Percentiles rank a stretch among this genome's conserved stretches.
Conservation (phyloP, 176 grass and related monocot genomes). For the Bonia amplexicaulis region DNA sequence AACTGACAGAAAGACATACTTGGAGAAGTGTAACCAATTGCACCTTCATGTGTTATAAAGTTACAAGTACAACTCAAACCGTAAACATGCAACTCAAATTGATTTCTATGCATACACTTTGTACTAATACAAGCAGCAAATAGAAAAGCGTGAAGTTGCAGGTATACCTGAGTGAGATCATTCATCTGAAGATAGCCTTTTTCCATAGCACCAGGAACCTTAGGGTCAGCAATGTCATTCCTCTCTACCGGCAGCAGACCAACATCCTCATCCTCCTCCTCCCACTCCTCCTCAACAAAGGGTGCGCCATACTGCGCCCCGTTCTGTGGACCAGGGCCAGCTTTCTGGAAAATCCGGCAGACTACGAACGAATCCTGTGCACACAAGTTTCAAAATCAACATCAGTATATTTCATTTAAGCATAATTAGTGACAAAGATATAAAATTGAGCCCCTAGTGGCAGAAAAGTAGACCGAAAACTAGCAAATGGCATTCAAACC, state of each 20-base stretch:
- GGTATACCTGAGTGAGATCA: conserved; percentile 63
- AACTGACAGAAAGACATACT: background rate
- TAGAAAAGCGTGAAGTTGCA: background rate
- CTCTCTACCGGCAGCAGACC: conserved; percentile 40
- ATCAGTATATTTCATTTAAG: background rate
- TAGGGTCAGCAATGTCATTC: conserved; percentile 18
- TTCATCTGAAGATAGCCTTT: conserved; percentile 71
- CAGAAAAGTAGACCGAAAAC: background rate
- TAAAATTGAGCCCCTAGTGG: background rate
- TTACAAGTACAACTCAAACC: background rate
- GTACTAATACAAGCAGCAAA: background rate
- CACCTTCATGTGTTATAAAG: background rate
- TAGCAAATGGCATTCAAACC: background rate
- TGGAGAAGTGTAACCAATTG: background rate
- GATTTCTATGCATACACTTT: background rate
- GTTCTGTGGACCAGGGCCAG: conserved; percentile 73
- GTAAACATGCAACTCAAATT: background rate
- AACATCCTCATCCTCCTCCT: conserved; percentile 44
- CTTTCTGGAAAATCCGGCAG: conserved; percentile 96
- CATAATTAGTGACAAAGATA: background rate
- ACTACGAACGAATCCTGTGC: conserved; percentile 79
- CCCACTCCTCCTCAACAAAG: conserved; percentile 96
- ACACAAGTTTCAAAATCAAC: background rate
- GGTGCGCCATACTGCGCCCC: conserved; percentile 95
- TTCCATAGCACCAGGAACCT: conserved; percentile 48